These are phyloP conservation scores for Nakazawaea siamensis DNA, from an alignment of 805 yeast species.

Conservation along the genomic window DNA sequence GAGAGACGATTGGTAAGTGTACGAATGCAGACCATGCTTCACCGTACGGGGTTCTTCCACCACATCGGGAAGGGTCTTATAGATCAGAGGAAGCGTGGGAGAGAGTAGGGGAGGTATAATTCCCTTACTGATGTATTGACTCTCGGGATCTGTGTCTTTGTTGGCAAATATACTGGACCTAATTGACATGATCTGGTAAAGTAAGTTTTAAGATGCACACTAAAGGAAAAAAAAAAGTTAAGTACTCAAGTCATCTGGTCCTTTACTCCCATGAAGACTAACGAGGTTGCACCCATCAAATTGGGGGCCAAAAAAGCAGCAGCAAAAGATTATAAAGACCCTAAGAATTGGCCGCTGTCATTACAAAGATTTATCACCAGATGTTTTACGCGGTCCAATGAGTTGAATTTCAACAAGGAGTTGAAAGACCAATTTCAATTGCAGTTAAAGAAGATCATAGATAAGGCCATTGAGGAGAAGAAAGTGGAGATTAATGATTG, in stretches of 20 bases:
- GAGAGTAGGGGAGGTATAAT: slow-evolving; percentile 7
- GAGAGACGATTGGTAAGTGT: too few relatives aligned
- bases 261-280: slow-evolving; percentile 6
- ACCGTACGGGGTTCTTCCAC: too few relatives aligned
- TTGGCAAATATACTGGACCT: slow-evolving; percentile 9
- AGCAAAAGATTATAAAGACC: slow-evolving; percentile 16
- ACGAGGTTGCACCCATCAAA: slow-evolving; percentile 14
- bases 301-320: slow-evolving; percentile 12
- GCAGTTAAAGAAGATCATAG: slow-evolving; percentile 42
- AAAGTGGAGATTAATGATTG: slow-evolving; percentile 45
- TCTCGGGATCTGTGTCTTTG: slow-evolving; percentile 1
- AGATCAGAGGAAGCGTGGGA: slow-evolving; percentile 10
- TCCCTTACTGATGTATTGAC: slow-evolving; percentile 1
- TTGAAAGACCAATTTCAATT: slow-evolving; percentile 31
- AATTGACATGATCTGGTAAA: slow-evolving; percentile 5
- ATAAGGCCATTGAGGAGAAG: slow-evolving; percentile 35
- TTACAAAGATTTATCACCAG: slow-evolving; percentile 41
- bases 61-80: too few relatives aligned
- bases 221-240: neutral
- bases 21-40: too few relatives aligned
- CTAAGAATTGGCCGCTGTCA: slow-evolving; percentile 44
- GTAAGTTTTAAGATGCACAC: too few relatives aligned
- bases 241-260: too few relatives aligned
- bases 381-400: slow-evolving; percentile 33
- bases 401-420: slow-evolving; percentile 23